These are phyloP conservation scores for Solanum tarapatanum DNA, from an alignment of 257 asterid species.

Conservation along the genomic window DNA sequence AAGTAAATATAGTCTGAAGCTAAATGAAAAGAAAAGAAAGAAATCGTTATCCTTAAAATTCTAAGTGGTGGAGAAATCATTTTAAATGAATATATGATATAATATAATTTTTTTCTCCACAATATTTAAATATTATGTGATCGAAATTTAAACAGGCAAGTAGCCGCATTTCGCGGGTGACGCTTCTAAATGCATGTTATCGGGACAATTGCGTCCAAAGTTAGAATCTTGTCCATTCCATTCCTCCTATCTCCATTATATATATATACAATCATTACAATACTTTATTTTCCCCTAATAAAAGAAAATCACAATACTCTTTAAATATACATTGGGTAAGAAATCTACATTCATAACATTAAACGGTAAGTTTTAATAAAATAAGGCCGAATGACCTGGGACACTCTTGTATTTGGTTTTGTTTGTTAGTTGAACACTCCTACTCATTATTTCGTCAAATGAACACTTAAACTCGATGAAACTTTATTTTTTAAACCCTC, in stretches of 20 bases:
- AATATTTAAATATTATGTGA: not conserved
- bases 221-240: not conserved
- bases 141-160: slow-evolving; percentile 17
- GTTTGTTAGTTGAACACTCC: no score
- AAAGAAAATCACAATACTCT: not conserved
- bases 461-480: no score
- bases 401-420: not conserved
- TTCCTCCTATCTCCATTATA: not conserved
- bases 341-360: not conserved
- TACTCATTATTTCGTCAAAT: not conserved
- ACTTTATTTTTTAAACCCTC: not conserved
- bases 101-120: not conserved
- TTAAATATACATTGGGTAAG: not conserved
- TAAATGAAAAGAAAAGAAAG: not conserved
- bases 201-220: slow-evolving; percentile 1
- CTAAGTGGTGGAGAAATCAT: slow-evolving; percentile 15
- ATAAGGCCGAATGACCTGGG: not conserved
- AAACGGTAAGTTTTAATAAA: not conserved
- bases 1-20: not conserved
- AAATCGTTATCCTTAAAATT: not conserved
- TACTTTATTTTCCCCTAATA: not conserved
- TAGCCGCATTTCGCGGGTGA: slow-evolving; percentile 46
- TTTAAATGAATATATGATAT: slow-evolving; percentile 15
- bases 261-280: not conserved
- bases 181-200: not conserved